Evolutionary conservation across 148 eudicot genomes (phyloP).

Genomic region (Tetragonia tetragonoides): DNA sequence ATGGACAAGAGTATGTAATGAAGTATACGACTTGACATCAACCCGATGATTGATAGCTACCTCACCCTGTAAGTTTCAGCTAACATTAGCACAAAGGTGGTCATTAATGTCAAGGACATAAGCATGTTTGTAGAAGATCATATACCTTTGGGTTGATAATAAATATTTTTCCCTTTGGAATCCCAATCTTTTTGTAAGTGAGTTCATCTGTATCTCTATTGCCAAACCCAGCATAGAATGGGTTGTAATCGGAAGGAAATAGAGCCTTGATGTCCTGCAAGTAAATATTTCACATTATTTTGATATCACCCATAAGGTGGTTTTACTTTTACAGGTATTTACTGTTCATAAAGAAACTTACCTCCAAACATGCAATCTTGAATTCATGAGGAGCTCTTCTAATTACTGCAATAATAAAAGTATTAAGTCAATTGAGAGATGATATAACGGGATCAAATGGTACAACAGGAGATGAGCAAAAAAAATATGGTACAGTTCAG

Average conservation of each 20-base stretch:
- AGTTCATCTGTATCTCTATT: conserved; percentile 98
- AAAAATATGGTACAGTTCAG: not conserved
- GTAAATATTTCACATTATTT: not conserved
- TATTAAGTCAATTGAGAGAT: conserved; percentile 1
- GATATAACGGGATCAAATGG: not conserved
- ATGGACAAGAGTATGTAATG: conserved; percentile 85
- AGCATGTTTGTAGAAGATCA: not conserved
- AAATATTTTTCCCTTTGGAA: conserved; percentile 95
- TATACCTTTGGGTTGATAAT: conserved; percentile 95
- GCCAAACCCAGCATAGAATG: conserved; percentile 97
- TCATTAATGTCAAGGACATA: not conserved
- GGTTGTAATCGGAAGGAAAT: conserved; percentile 91
- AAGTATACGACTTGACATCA: conserved; percentile 85
- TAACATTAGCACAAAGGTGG: not conserved
- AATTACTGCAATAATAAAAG: conserved; percentile 58
- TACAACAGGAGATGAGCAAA: too few relatives aligned
- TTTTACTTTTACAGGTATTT: not conserved
- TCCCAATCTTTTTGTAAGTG: conserved; percentile 88
- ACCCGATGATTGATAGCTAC: conserved; percentile 81
- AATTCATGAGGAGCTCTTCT: conserved; percentile 99
- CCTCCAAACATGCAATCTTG: conserved; percentile 99
- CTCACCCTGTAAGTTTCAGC: conserved; percentile 65
- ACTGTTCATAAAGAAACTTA: conserved; percentile 21
- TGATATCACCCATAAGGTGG: not conserved
- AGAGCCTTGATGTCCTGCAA: conserved; percentile 92